Base-by-base conservation (phyloP, 164 flowering plant genomes). In the Nymphaea thermarum region DNA sequence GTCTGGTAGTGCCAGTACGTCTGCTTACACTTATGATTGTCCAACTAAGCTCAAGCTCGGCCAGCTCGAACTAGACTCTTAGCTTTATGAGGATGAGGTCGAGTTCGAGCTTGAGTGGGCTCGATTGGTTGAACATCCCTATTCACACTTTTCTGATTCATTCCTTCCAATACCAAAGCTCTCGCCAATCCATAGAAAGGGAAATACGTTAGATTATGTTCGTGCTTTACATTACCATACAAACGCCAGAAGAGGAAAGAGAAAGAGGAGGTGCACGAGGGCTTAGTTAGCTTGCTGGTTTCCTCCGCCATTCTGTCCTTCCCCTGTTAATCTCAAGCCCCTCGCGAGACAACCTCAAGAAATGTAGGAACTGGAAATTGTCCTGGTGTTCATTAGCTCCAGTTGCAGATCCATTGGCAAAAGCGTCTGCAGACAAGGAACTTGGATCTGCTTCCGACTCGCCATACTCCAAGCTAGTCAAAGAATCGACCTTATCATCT, bases 221-320 rank as follows among this genome's bases (percentile, higher is more conserved):
- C 55, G 55, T 47, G 12, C 12, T 47, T 47, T 45, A 12, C 55
- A 47, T 47, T 6, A 47, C 12, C 55, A 47, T 47, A 47, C 55
- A 47, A 47, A 7, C 55, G 7, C 7, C 55, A 12, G 11, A 3
- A 47, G 11, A 47, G 55, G 11, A 47, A 12, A 47, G 55, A 47
- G 6, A 47, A 47, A 47, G 55, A 47, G 55, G 55, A 47, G 55
- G 7, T 12, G 4, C 7, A 6, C 3, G 7, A 47, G 55, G 7
- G 55, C 6, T 3, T 25, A 55, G 60, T 16, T 55, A 55, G 67
- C 74, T 77, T 6, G 67, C 61, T n/a, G 80, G 65, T 73, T 91
- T 94, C 76, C 79, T 88, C 77, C 93, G 82, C 98, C 98, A 94
- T 71, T 84, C 90, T 5, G 98, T 89, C 55, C 93, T 85, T 36